These are phyloP conservation scores for Saksenaea vasiformis DNA, from an alignment of 371 early-diverging fungal species.

Conservation along the genomic window DNA sequence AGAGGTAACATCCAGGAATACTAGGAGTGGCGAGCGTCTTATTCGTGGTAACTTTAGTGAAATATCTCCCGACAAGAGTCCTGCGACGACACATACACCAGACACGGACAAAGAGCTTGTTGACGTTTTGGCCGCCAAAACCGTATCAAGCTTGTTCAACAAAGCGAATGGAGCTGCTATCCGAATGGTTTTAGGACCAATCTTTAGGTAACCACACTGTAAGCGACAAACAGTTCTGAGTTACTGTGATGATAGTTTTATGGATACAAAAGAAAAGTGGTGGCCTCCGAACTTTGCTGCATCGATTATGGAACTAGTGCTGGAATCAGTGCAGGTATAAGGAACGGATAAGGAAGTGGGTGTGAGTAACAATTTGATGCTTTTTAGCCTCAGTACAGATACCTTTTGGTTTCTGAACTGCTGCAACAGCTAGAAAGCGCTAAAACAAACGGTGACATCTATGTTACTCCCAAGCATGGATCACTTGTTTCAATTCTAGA, in stretches of 20 bases:
- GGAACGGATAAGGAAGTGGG: background rate
- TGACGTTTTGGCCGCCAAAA: constrained; percentile 33
- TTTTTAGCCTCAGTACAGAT: constrained; percentile 65
- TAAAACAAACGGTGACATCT: constrained; percentile 20
- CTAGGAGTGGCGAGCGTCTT: background rate
- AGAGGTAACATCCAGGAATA: constrained; percentile 10
- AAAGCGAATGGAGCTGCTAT: constrained; percentile 45
- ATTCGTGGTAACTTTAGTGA: constrained; percentile 6
- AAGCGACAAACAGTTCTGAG: background rate
- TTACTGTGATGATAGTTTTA: constrained; percentile 18
- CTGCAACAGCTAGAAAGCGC: constrained; percentile 58
- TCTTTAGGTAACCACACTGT: constrained; percentile 30
- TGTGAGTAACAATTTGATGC: background rate
- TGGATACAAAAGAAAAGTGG: constrained; percentile 58
- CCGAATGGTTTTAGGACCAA: constrained; percentile 44
- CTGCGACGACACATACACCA: constrained; percentile 11
- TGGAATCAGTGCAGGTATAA: constrained; percentile 44
- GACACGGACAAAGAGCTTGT: constrained; percentile 19
- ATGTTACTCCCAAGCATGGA: constrained; percentile 49
- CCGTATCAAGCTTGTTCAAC: constrained; percentile 27
- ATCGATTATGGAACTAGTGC: constrained; percentile 34
- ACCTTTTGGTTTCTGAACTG: constrained; percentile 63
- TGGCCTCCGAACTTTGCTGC: constrained; percentile 48
- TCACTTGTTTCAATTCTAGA: constrained; percentile 62
- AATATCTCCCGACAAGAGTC: constrained; percentile 21